Percentiles rank a stretch among this genome's conserved stretches.
Conservation (phyloP, 345 rosid species). For the Clausena lansium region DNA sequence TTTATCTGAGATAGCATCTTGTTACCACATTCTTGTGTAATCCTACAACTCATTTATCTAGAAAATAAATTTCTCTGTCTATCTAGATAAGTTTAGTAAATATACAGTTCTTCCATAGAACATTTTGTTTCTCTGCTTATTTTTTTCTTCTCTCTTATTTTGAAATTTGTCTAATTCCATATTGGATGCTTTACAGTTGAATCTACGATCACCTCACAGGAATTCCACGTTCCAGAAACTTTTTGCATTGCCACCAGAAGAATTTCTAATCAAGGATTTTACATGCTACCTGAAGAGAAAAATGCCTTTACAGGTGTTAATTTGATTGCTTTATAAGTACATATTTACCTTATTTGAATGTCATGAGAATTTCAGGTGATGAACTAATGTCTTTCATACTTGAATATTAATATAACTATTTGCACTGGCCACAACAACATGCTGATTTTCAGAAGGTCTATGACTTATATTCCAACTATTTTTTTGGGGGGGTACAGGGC, state of each 20-base stretch:
- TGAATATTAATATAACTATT: neutral
- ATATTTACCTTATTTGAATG: neutral
- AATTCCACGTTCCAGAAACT: conserved; percentile 76
- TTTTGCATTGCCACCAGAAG: conserved; percentile 85
- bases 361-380: neutral
- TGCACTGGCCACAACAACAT: neutral
- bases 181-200: conserved; percentile 51
- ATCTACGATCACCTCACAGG: conserved; percentile 71
- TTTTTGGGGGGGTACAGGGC: conserved; percentile 41
- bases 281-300: conserved; percentile 79
- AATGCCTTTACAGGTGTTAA: conserved; percentile 75
- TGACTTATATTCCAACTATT: neutral
- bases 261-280: conserved; percentile 77
- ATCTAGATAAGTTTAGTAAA: neutral
- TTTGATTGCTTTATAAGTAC: conserved; percentile 7
- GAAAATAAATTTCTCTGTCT: neutral
- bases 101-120: neutral
- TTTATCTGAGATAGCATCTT: neutral
- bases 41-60: neutral
- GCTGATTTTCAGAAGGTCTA: neutral
- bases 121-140: neutral
- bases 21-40: neutral
- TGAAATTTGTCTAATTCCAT: conserved; percentile 11
- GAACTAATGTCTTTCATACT: neutral
- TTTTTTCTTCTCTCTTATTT: neutral